phyloP scores from a whole-genome alignment of 129 eudicot genomes.

The Flaveria ramosissima region DNA sequence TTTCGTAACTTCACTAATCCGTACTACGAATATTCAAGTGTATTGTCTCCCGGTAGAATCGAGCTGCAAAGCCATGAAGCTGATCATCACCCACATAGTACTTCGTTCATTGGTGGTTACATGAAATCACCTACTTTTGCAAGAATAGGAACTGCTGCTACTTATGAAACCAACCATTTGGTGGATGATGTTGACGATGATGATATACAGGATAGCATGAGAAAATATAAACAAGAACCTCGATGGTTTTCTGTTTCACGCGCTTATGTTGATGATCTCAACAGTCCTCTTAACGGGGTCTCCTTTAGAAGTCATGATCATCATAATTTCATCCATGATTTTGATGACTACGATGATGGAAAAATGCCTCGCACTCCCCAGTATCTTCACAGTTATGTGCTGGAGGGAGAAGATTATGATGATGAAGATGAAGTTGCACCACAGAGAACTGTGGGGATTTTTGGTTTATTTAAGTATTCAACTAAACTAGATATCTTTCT shows the following conservation, averaged over 20 bases:
- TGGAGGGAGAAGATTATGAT: slow-evolving; percentile 43
- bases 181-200: slow-evolving; percentile 34
- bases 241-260: slow-evolving; percentile 57
- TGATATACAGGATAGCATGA: slow-evolving; percentile 22
- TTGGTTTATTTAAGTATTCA: slow-evolving; percentile 62
- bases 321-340: slow-evolving; percentile 13
- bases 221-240: slow-evolving; percentile 28
- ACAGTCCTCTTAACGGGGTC: slow-evolving; percentile 32
- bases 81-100: slow-evolving; percentile 29
- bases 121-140: slow-evolving; percentile 43
- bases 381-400: slow-evolving; percentile 35
- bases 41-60: slow-evolving; percentile 55
- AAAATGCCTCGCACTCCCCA: slow-evolving; percentile 25
- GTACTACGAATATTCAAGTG: slow-evolving; percentile 40
- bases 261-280: slow-evolving; percentile 46
- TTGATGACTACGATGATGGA: neutral
- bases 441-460: slow-evolving; percentile 48
- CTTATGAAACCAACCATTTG: slow-evolving; percentile 9
- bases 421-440: slow-evolving; percentile 54
- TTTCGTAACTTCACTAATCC: slow-evolving; percentile 39
- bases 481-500: slow-evolving; percentile 56
- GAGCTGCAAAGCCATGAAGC: slow-evolving; percentile 74
- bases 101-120: slow-evolving; percentile 33
- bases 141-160: slow-evolving; percentile 12
- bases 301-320: slow-evolving; percentile 29